phyloP scores from a whole-genome alignment of 805 yeast genomes.

The Saccharomycopsis fibuligera region DNA sequence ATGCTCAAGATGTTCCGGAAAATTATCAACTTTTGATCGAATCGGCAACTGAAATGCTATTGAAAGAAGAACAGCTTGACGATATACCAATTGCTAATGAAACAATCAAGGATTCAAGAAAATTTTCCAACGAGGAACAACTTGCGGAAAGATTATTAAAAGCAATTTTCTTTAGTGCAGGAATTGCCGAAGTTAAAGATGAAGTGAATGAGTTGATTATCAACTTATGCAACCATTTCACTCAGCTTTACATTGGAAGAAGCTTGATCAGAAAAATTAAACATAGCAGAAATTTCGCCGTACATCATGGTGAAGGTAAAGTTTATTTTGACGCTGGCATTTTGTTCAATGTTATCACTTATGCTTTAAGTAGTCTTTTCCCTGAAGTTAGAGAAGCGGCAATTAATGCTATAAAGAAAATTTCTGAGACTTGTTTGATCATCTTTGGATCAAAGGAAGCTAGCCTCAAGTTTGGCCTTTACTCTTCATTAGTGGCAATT shows the following conservation, averaged over 20 bases:
- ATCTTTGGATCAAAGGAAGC: constrained; percentile 64
- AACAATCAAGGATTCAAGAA: constrained; percentile 40
- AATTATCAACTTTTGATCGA: constrained; percentile 39
- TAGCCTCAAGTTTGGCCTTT: constrained; percentile 65
- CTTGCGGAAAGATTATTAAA: constrained; percentile 60
- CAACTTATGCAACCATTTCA: constrained; percentile 72
- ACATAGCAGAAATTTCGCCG: constrained; percentile 63
- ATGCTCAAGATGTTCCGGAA: constrained; percentile 35
- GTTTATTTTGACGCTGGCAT: constrained; percentile 63
- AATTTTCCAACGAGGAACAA: constrained; percentile 56
- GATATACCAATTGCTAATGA: constrained; percentile 35
- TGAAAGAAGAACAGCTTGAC: constrained; percentile 31
- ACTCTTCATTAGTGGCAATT: constrained; percentile 69
- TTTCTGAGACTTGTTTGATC: constrained; percentile 54
- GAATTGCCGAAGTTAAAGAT: constrained; percentile 62
- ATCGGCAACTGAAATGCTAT: constrained; percentile 41
- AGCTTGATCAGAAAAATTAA: constrained; percentile 66
- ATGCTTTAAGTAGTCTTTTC: constrained; percentile 74
- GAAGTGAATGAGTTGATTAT: constrained; percentile 60
- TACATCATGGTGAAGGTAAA: constrained; percentile 74
- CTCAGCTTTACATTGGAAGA: constrained; percentile 69
- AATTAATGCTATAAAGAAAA: constrained; percentile 52
- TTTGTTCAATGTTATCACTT: constrained; percentile 66
- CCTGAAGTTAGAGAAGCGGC: constrained; percentile 69
- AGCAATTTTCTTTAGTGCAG: constrained; percentile 67